Evolutionary conservation across 2,329 filamentous ascomycete species (phyloP).

Genomic region (Xylaria hypoxylon): DNA sequence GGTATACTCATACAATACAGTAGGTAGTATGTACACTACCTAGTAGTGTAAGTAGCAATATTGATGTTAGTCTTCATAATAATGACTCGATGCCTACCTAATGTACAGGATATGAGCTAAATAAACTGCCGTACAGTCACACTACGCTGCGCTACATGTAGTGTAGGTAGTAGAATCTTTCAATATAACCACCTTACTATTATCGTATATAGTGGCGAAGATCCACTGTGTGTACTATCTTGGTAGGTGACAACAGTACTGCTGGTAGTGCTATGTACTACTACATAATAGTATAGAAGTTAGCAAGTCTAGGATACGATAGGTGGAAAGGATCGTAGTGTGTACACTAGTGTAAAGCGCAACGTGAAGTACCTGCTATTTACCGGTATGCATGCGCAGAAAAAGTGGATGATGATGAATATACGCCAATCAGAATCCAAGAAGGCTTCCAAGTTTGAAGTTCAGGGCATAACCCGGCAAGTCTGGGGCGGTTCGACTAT

Average conservation of each 20-base stretch:
- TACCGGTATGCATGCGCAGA: constrained; percentile 8
- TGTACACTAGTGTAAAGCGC: no score
- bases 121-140: constrained; percentile 21
- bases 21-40: no score
- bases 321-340: constrained; percentile 1
- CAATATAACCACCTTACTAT: constrained; percentile 12
- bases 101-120: constrained; percentile 8
- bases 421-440: constrained; percentile 8
- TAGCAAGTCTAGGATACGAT: neutral
- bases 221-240: constrained; percentile 23
- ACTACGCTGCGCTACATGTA: no score
- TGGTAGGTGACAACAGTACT: constrained; percentile 26
- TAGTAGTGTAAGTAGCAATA: constrained; percentile 4
- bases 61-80: neutral
- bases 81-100: constrained; percentile 8
- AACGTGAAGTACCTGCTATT: constrained; percentile 14
- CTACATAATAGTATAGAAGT: neutral
- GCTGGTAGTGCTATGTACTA: constrained; percentile 13
- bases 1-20: no score
- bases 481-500: constrained; percentile 21
- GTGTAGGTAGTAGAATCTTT: neutral
- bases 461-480: neutral
- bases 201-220: neutral
- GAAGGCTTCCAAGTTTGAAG: neutral
- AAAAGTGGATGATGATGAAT: constrained; percentile 6